Evolutionary conservation across 2,329 filamentous ascomycete genomes (phyloP).

Genomic region (Westerdykella sp.): DNA sequence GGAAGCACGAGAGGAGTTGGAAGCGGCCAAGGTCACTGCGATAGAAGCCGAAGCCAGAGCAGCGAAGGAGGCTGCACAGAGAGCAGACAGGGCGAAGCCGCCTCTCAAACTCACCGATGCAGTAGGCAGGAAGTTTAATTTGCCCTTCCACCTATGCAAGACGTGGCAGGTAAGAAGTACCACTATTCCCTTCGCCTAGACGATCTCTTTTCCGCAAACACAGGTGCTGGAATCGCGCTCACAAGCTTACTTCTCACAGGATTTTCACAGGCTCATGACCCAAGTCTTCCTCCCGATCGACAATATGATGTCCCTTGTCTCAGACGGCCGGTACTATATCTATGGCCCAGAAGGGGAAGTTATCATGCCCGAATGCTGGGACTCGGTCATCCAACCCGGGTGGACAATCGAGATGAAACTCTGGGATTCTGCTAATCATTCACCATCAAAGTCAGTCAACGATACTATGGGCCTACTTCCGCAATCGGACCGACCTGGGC

Average conservation of each 20-base stretch:
- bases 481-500: too few relatives aligned
- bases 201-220: neutral
- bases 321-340: constrained; percentile 2
- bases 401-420: constrained; percentile 5
- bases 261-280: constrained; percentile 4
- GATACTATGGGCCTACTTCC: too few relatives aligned
- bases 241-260: constrained; percentile 4
- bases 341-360: constrained; percentile 2
- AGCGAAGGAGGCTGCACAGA: neutral
- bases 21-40: constrained; percentile 6
- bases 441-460: too few relatives aligned
- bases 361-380: constrained; percentile 6
- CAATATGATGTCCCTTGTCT: neutral
- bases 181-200: too few relatives aligned
- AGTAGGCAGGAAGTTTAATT: constrained; percentile 25
- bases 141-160: constrained; percentile 24
- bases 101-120: constrained; percentile 30
- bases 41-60: constrained; percentile 2
- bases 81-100: neutral
- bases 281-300: neutral
- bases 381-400: constrained; percentile 5
- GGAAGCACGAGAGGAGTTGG: constrained; percentile 7
- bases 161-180: constrained; percentile 12
- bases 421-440: constrained; percentile 39
- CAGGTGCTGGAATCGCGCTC: neutral